A percentile compares a stretch with the other conserved stretches of the same genome.
These are phyloP conservation scores for Tylopilus sp. DNA, from an alignment of 768 basidiomycete genomes.

Conservation along the genomic window DNA sequence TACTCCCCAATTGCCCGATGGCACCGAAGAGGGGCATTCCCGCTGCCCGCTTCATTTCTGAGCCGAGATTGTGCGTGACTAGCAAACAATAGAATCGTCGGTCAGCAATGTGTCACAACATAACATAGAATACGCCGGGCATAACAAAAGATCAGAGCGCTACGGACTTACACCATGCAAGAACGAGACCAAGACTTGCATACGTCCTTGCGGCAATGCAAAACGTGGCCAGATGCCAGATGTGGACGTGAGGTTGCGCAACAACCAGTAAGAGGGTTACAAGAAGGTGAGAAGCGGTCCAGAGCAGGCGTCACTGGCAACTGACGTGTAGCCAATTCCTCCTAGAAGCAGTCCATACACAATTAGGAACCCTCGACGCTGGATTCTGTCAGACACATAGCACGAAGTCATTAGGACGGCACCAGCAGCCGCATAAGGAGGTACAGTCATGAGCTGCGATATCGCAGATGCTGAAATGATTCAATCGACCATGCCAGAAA, in stretches of 20 bases:
- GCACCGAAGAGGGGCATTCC: conserved; percentile 41
- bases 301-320: not conserved
- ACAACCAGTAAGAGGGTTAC: conserved; percentile 34
- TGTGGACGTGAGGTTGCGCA: conserved; percentile 26
- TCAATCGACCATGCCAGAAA: not conserved
- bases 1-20: conserved; percentile 41
- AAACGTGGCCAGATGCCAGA: conserved; percentile 47
- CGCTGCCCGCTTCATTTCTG: conserved; percentile 43
- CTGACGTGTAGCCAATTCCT: conserved; percentile 42
- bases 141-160: not conserved
- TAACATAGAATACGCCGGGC: not conserved
- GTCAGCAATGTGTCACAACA: not conserved
- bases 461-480: conserved; percentile 36
- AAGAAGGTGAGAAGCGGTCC: not conserved
- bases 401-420: conserved; percentile 34
- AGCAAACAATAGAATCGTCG: not conserved
- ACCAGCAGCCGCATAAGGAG: conserved; percentile 48
- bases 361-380: conserved; percentile 39
- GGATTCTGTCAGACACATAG: conserved; percentile 43
- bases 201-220: conserved; percentile 45
- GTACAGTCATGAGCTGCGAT: conserved; percentile 50
- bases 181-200: conserved; percentile 40
- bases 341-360: conserved; percentile 29
- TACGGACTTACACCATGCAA: conserved; percentile 44
- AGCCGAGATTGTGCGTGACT: conserved; percentile 43